phyloP scores from a whole-genome alignment of 192 early-diverging fungal species.

The Linnemannia hyalina region DNA sequence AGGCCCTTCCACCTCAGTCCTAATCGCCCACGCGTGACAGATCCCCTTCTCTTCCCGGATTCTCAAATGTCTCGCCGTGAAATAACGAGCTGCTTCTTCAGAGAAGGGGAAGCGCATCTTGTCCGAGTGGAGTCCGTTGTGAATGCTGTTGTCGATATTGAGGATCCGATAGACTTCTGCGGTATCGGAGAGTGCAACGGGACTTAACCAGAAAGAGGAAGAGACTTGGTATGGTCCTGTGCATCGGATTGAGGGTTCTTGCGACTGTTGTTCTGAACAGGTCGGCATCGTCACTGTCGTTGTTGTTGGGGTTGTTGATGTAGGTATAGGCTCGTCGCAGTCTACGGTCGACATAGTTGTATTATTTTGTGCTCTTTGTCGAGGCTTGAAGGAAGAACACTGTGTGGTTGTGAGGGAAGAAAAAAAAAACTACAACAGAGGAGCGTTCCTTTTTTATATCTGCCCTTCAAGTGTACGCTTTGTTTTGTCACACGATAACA shows the following conservation, averaged over 20 bases:
- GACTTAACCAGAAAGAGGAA: slow-evolving; percentile 21
- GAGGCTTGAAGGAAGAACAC: neutral
- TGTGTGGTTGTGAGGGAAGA: too few relatives aligned
- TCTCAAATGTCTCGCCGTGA: slow-evolving; percentile 11
- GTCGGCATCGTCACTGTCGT: neutral
- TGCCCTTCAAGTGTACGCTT: too few relatives aligned
- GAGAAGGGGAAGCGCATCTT: slow-evolving; percentile 33
- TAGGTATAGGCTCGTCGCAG: neutral
- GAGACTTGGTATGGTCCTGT: slow-evolving; percentile 26
- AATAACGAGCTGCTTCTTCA: slow-evolving; percentile 8
- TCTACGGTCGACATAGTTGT: neutral
- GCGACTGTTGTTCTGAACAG: neutral
- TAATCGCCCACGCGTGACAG: slow-evolving; percentile 29
- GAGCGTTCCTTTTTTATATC: too few relatives aligned
- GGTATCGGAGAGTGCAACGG: slow-evolving; percentile 13
- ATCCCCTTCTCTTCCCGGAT: neutral
- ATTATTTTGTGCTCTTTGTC: neutral
- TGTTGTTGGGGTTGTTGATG: neutral
- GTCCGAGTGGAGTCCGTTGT: slow-evolving; percentile 26
- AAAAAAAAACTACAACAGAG: too few relatives aligned
- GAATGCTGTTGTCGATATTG: slow-evolving; percentile 28
- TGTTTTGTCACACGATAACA: too few relatives aligned
- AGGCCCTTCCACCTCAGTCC: slow-evolving; percentile 2
- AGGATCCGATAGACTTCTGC: slow-evolving; percentile 28
- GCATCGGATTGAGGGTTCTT: slow-evolving; percentile 4